Base-by-base conservation (phyloP, 1,284 basidiomycete genomes). In the Coniferiporia sulphurascens region DNA sequence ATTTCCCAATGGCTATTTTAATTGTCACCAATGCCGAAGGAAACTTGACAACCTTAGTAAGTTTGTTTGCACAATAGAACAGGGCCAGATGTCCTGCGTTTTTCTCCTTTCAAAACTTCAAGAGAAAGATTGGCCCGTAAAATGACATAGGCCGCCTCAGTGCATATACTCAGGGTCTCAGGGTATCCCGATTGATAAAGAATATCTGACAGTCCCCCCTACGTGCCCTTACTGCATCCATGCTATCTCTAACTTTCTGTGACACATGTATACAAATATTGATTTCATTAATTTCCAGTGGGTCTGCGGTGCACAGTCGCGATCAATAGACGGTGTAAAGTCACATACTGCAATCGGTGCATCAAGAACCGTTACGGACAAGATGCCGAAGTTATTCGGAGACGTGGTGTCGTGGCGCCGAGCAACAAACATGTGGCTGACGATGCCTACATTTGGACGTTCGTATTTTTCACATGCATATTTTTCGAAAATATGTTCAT, bases 11-110 rank as follows among this genome's bases (percentile, higher is more conserved):
- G 72, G 72, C 19, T 71, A 67, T 46, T 70, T 81, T 54, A 80
- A 83, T 64, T 90, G 87, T 64, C 87, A 90, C 69, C 87, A 90
- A 66, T 90, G 87, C 69, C 76, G 76, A 62, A 48, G 32, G 7
- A 59, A 51, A 19, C 34, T n/a, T n/a, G 48, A 49, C 27, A 51
- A 46, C 22, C 19, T n/a, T 22, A 48, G 55, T 63, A 38, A 58
- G 56, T 49, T 27, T 54, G 10, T 15, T 50, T 50, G 49, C 13
- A 38, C 38, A 35, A 15, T 36, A 35, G n/a, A 22, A 3, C 41
- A 56, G 6, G 21, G 5, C 46, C n/a, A 22, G 9, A 32, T 13
- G 6, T 19, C 15, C 38, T 15, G 12, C 38, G 9, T 15, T 8
- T 41, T 41, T 10, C 15, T 15, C 9, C 7, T 15, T 3, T 41